Conservation (phyloP, 106 monocot species). For the Dendrobium chrysotoxum region DNA sequence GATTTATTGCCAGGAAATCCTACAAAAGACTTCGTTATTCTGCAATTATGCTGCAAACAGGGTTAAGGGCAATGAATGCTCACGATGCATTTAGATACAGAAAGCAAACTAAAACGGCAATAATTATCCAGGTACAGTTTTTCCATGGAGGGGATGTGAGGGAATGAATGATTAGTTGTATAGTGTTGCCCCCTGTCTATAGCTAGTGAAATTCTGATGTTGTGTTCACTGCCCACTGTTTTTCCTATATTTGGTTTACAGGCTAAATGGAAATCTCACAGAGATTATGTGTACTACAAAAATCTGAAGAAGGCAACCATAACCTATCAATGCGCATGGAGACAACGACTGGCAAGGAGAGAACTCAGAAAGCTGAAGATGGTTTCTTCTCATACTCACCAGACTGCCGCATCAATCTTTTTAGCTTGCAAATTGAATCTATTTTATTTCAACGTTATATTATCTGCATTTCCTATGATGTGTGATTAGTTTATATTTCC, state of each 20-base stretch:
- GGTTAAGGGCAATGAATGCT: slow-evolving; percentile 66
- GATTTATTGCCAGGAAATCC: slow-evolving; percentile 38
- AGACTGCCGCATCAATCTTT: neutral
- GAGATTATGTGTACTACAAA: slow-evolving; percentile 55
- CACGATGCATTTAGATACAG: slow-evolving; percentile 68
- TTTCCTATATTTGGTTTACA: slow-evolving; percentile 12
- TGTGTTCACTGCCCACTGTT: neutral
- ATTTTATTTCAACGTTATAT: neutral
- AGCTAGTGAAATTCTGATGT: neutral
- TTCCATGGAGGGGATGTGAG: neutral
- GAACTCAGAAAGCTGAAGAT: slow-evolving; percentile 79
- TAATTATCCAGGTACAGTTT: slow-evolving; percentile 55
- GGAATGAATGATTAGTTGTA: neutral
- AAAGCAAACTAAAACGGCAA: slow-evolving; percentile 72
- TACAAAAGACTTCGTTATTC: slow-evolving; percentile 33
- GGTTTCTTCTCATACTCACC: slow-evolving; percentile 31
- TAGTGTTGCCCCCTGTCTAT: neutral
- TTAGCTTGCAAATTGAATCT: neutral
- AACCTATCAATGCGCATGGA: slow-evolving; percentile 87
- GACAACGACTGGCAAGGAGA: slow-evolving; percentile 78
- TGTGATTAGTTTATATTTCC: slow-evolving; percentile 9
- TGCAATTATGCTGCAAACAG: slow-evolving; percentile 61
- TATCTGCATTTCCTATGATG: neutral
- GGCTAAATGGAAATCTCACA: slow-evolving; percentile 73
- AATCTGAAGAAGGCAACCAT: slow-evolving; percentile 49